Evolutionary conservation across 306 rosid genomes (phyloP), one percentile per base, ranked within the genome.

Genomic region (Erythrophleum fordii): DNA sequence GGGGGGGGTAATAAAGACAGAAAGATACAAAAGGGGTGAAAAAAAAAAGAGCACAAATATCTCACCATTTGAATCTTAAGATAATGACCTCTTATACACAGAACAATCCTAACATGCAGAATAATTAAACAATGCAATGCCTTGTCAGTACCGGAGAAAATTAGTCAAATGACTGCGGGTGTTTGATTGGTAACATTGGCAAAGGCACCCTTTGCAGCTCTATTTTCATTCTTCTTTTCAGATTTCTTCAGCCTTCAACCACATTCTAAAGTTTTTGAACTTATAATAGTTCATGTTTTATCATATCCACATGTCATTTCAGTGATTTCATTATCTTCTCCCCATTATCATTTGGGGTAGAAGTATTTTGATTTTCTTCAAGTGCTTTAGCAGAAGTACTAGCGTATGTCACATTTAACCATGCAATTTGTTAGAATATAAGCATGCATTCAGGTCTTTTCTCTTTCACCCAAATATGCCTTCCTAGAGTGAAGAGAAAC

Each of bases 141-240:
- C 64, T 44, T 8, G 5, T 29, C 45, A 65, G 23, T 5, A 41
- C 70, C 14, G 45, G 64, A 42, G 56, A 51, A 48, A 46, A 53
- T 31, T 59, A 23, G 31, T 23, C 26, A 69, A 75, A 28, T 79
- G 70, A 69, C 13, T 5, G 66, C 73, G 67, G 61, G 45, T 48
- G 11, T 22, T 74, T 62, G 58, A 45, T 69, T 12, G 42, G 17
- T 13, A 79, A 34, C 59, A 35, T 17, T 66, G 35, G 56, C 56
- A 28, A 73, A 60, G 41, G 77, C 49, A 35, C 41, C 48, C 64
- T 76, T 29, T 64, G 58, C 61, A 44, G 29, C 44, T 66, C 23
- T 34, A 16, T 18, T 58, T 68, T 78, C 23, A 31, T 74, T 73
- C 49, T 52, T 81, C 35, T 52, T 68, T 28, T 73, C n/a, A 77